Conservation (phyloP, 2,329 filamentous ascomycete genomes). For the Trichophyton schoenleinii region DNA sequence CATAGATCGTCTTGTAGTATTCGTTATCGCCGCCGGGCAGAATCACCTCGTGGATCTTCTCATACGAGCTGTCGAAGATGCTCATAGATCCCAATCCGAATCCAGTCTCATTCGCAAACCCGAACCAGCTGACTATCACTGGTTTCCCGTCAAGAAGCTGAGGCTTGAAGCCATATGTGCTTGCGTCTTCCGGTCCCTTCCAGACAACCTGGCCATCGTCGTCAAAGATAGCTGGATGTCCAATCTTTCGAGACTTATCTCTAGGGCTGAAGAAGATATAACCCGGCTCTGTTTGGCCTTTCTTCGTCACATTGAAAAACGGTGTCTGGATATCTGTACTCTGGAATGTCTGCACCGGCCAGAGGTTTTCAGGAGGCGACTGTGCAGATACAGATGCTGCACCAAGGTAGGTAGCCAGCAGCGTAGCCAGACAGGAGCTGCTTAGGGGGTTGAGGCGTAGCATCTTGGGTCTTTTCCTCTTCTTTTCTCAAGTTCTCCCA, state of each 20-base stretch:
- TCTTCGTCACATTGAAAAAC: slow-evolving; percentile 21
- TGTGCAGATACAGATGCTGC: neutral
- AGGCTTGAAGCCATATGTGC: slow-evolving; percentile 21
- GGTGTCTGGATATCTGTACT: slow-evolving; percentile 18
- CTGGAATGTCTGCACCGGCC: slow-evolving; percentile 14
- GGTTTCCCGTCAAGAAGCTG: slow-evolving; percentile 23
- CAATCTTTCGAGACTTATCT: slow-evolving; percentile 18
- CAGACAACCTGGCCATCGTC: slow-evolving; percentile 26
- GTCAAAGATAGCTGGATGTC: slow-evolving; percentile 26
- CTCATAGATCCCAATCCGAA: slow-evolving; percentile 13
- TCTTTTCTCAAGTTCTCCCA: neutral
- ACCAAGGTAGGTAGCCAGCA: neutral
- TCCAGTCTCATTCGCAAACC: slow-evolving; percentile 18
- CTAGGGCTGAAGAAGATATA: slow-evolving; percentile 25
- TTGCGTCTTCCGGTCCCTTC: slow-evolving; percentile 22
- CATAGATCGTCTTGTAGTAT: slow-evolving; percentile 9
- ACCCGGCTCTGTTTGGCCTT: slow-evolving; percentile 22
- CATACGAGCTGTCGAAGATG: slow-evolving; percentile 14
- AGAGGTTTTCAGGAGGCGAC: slow-evolving; percentile 1
- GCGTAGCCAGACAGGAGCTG: neutral
- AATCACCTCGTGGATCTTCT: slow-evolving; percentile 10
- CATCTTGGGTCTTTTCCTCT: neutral
- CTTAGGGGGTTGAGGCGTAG: neutral
- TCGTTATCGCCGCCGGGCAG: slow-evolving; percentile 3
- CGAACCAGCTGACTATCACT: slow-evolving; percentile 29